Evolutionary conservation across 257 asterid species (phyloP).

Genomic region (Solanum pennellii): DNA sequence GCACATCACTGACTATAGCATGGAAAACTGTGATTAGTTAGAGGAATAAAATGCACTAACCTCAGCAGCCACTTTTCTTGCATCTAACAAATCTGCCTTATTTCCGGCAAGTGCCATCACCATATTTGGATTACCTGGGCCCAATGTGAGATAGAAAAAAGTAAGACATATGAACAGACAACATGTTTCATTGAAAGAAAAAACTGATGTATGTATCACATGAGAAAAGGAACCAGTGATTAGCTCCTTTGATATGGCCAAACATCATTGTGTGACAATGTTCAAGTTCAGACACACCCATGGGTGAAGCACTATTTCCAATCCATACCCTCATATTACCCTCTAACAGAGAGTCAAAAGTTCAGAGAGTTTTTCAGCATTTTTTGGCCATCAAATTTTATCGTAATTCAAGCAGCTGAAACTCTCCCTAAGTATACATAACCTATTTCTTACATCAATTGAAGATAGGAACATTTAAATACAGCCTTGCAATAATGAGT

Average conservation of each 20-base stretch:
- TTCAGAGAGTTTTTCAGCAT: neutral
- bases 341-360: neutral
- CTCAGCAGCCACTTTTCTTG: constrained; percentile 59
- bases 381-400: neutral
- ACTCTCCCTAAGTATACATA: neutral
- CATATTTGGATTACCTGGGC: constrained; percentile 59
- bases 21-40: neutral
- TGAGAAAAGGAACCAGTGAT: neutral
- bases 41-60: constrained; percentile 18
- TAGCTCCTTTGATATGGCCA: neutral
- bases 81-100: constrained; percentile 66
- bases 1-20: neutral
- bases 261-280: neutral
- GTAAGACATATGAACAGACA: neutral
- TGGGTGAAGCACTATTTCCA: neutral
- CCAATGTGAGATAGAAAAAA: neutral
- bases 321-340: neutral
- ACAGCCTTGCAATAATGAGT: neutral
- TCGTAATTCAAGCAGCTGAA: neutral
- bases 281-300: neutral
- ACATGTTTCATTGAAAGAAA: neutral
- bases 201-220: neutral
- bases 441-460: neutral
- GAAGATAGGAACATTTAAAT: neutral
- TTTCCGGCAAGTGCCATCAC: constrained; percentile 86